Evolutionary conservation across 2,329 filamentous ascomycete species (phyloP), one percentile per base, ranked within the genome.

Genomic region (Biscogniauxia mediterranea): DNA sequence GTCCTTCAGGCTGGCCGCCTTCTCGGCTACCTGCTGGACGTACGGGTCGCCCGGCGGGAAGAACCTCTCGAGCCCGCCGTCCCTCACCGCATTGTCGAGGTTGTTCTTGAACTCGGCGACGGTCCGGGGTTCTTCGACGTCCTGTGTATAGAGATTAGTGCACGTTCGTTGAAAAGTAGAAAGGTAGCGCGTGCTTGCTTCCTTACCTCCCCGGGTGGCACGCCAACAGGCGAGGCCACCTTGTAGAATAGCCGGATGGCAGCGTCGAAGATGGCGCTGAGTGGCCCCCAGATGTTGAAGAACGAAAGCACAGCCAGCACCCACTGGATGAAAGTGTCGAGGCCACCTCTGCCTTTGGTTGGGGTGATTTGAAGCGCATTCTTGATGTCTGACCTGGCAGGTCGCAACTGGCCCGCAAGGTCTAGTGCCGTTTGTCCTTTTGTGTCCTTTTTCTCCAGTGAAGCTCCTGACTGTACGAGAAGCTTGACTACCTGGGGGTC

Each of bases 271-370:
- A 66, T 64, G 32, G 59, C 58, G 6, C 52, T 49, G 26, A 66
- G 62, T 1, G 62, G 58, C 1, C 58, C 15, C 26, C 61, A 62
- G 20, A 25, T 52, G 11, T 49, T 46, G 42, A 64, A 64, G 20
- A 52, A 64, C 23, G 56, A 60, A 28, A 66, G 60, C 11, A 62
- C 60, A 11, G 60, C 49, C 20, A 66, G 53, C 6, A 64, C 64
- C 62, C 62, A 64, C 26, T 60, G 56, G 17, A 66, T 62, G 23
- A 64, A 66, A 5, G 62, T 61, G 54, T 62, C 55, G 20, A 66
- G 58, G 13, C 64, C 64, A 19, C 64, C 62, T 25, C 55, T 58
- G 9, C 64, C 62, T 55, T 61, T 66, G 15, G 54, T 66, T 3
- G 62, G 42, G 23, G 55, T 54, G 11, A 57, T 57, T 1, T 54